Conservation (phyloP, 441 rosid genomes). For the Adansonia grandidieri region DNA sequence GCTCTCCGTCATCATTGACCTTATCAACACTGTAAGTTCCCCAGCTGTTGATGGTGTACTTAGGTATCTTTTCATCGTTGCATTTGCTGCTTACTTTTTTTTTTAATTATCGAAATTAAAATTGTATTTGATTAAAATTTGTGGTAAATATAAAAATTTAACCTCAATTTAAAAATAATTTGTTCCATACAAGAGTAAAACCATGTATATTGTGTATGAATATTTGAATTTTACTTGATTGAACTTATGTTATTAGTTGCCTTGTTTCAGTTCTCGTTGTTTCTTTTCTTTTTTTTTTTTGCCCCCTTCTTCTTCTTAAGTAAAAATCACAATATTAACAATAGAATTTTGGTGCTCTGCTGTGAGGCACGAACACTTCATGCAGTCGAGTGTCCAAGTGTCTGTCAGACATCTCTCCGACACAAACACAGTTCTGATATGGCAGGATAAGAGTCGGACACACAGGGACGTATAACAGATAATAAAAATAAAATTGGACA, state of each 20-base stretch:
- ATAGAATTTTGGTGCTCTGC: background rate
- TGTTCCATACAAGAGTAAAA: background rate
- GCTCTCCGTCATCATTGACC: constrained; percentile 84
- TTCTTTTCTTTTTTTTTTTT: background rate
- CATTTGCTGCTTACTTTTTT: background rate
- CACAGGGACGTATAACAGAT: background rate
- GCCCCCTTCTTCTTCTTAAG: background rate
- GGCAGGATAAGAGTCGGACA: too few relatives aligned
- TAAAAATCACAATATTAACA: background rate
- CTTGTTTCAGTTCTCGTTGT: background rate
- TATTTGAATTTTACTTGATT: constrained; percentile 9
- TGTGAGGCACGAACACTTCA: background rate
- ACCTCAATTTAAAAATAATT: background rate
- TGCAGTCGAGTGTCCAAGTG: background rate
- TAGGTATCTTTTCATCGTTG: background rate
- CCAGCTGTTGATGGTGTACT: constrained; percentile 12
- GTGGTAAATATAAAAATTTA: background rate
- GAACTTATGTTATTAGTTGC: background rate
- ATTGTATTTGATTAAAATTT: background rate
- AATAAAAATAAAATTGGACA: background rate
- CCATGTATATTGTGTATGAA: constrained; percentile 1
- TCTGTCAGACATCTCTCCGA: too few relatives aligned
- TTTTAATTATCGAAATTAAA: background rate
- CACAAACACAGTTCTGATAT: too few relatives aligned
- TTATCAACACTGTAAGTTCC: constrained; percentile 76